Base-by-base conservation (phyloP, 1,284 basidiomycete species). In the Fomitopsis schrenkii region DNA sequence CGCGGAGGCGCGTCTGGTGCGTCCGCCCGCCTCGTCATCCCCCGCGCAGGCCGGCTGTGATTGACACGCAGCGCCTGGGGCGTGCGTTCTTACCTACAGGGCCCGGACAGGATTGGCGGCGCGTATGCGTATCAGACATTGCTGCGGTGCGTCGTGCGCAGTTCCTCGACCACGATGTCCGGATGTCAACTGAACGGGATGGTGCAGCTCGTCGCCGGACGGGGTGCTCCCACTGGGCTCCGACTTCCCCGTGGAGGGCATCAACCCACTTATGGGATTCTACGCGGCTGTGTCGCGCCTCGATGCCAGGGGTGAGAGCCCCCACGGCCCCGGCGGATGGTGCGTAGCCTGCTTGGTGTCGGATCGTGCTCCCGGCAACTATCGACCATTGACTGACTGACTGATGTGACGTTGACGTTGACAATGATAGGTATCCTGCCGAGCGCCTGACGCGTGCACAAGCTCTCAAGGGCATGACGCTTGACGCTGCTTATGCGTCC, bases 51-150 rank as follows among this genome's bases (percentile, higher is more conserved):
- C 30, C 53, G 22, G 35, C 12, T 19, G n/a, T 8, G 35, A 22
- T 30, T 46, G 26, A 42, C 44, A n/a, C 22, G 52, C 52, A 15
- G 36, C 17, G 52, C 14, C n/a, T 54, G 36, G 3, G 30, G 19
- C 17, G 6, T 30, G 62, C 26, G 12, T 15, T 7, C 55, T 54
- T 46, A 28, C 57, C 26, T 40, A 35, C 56, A 92, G 90, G 95
- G 95, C 0, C 76, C 86, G 0, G 84, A 90, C 57, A 82, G 95
- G 22, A 89, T 95, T 60, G 86, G 83, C 71, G 90, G 91, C 14
- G 94, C 95, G 0, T 98, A 97, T 68, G 93, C 94, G 0, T 97
- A 95, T 80, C 86, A 87, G 64, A 85, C 88, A 0, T 80, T 96
- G 45, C 78, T 94, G 7, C 73, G 80, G 90, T 93, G 63, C 65